Conservation (phyloP, 2,329 filamentous ascomycete species). For the Fusarium acutatum region DNA sequence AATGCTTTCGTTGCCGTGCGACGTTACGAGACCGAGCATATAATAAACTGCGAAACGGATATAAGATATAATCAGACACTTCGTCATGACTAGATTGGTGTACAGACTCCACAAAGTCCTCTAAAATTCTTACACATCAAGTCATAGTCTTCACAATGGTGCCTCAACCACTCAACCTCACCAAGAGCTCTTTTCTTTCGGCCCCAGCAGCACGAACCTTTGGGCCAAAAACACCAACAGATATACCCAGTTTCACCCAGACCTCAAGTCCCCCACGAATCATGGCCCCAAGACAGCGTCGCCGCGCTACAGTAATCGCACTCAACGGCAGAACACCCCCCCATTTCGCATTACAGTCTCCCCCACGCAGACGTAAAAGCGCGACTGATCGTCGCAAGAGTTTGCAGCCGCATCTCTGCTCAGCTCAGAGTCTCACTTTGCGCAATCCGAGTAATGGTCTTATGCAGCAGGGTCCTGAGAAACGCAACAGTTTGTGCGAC, state of each 20-base stretch:
- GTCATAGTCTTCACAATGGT: background rate
- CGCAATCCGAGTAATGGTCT: background rate
- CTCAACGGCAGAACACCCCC: background rate
- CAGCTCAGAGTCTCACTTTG: rapidly evolving
- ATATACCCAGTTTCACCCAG: rapidly evolving
- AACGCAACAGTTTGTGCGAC: rapidly evolving
- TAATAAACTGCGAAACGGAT: background rate
- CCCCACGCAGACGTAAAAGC: background rate
- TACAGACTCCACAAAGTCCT: background rate
- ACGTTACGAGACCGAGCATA: background rate
- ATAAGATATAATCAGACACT: background rate
- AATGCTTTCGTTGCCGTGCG: background rate
- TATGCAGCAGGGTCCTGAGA: rapidly evolving
- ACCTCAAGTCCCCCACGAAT: background rate
- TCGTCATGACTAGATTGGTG: rapidly evolving
- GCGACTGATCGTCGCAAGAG: background rate
- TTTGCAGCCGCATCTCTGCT: background rate
- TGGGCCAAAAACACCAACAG: background rate
- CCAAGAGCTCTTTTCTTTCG: rapidly evolving
- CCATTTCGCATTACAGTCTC: background rate
- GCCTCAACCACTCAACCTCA: background rate
- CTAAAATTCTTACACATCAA: rapidly evolving
- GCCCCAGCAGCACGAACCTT: background rate
- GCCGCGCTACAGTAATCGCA: background rate
- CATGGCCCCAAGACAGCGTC: background rate